Evolutionary conservation across 371 early-diverging fungal genomes (phyloP).

Genomic region (Mucor mucedo): DNA sequence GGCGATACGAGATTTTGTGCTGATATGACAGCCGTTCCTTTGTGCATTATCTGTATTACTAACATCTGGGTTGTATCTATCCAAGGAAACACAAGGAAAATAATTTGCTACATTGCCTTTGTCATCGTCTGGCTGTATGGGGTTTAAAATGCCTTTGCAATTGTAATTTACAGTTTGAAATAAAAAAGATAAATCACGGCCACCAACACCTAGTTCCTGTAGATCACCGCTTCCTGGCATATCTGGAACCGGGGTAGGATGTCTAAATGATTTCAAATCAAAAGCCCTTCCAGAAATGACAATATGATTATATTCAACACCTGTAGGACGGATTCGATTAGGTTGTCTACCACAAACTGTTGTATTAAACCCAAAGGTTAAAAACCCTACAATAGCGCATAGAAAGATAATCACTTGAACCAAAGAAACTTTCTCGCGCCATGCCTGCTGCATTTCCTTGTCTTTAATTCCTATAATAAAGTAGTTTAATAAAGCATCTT

Average conservation of each 20-base stretch:
- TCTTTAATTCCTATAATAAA: constrained; percentile 51
- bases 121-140: constrained; percentile 47
- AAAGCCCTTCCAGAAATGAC: constrained; percentile 63
- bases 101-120: constrained; percentile 65
- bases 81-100: constrained; percentile 75
- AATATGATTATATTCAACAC: constrained; percentile 49
- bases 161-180: constrained; percentile 78
- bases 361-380: constrained; percentile 70
- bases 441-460: constrained; percentile 79
- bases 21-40: constrained; percentile 72
- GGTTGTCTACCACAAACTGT: constrained; percentile 64
- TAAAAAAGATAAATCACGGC: constrained; percentile 75
- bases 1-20: constrained; percentile 51
- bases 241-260: constrained; percentile 44
- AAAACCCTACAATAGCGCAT: constrained; percentile 67
- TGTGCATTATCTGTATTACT: constrained; percentile 61
- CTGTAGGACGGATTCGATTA: constrained; percentile 56
- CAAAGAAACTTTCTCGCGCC: constrained; percentile 90
- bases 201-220: constrained; percentile 68
- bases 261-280: constrained; percentile 48
- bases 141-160: constrained; percentile 68
- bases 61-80: constrained; percentile 42
- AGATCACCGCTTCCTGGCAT: constrained; percentile 60
- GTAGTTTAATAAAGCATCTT: neutral
- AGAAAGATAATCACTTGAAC: constrained; percentile 74